Base-by-base conservation (phyloP, 148 eudicot genomes). In the Cornus florida region DNA sequence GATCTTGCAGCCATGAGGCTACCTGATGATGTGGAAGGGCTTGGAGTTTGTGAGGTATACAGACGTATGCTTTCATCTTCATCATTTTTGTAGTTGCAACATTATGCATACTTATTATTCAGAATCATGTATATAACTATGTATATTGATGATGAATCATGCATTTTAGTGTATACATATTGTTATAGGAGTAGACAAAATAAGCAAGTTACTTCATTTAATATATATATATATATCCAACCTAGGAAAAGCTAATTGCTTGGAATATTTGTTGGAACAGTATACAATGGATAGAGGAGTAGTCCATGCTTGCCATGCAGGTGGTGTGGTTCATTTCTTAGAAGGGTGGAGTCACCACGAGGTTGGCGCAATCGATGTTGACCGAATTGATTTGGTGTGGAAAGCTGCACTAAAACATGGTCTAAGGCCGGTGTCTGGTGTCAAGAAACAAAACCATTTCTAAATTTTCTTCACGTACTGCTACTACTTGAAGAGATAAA, bases 251-350 rank as follows among this genome's bases (percentile, higher is more conserved):
- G 28, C 28, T 28, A 28, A 28, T 28, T 28, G 28, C 28, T 28
- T 39, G 5, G 1, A 39, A 43, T 43, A 43, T 6, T 4, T 62
- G 24, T 53, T 69, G 24, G 32, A 41, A 82, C 90, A 92, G 97
- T 92, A 92, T 67, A 90, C 97, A 22, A 88, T 92, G 94, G 94
- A 82, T 8, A 82, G 97, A 83, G 94, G 94, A 74, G 90, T 91
- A 12, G 97, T 92, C 14, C 97, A 92, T 70, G 97, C 97, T 13
- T 92, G 97, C 76, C 97, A 92, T 87, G 97, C 97, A 3, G 97
- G 97, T 3, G 97, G 97, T 50, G 89, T 89, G 67, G 94, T 92
- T 33, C 97, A 92, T 82, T 71, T 79, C 3, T 80, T 91, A 20
- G 91, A 91, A 84, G 90, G 94, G 1, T 92, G 97, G 97, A 85